Evolutionary conservation across 306 rosid genomes (phyloP).

Genomic region (Begonia masoniana): DNA sequence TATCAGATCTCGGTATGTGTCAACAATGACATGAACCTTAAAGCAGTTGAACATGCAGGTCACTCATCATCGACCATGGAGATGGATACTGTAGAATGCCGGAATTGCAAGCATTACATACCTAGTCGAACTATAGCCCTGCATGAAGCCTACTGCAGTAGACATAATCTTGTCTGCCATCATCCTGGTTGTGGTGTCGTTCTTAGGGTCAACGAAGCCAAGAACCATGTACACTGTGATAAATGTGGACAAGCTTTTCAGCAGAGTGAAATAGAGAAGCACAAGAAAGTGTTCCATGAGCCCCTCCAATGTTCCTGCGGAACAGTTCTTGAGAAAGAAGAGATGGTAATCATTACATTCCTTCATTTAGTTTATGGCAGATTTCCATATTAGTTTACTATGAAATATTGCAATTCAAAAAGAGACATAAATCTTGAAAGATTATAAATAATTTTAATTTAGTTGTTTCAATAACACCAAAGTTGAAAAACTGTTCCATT

Average conservation of each 20-base stretch:
- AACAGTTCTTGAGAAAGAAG: constrained; percentile 70
- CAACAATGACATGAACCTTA: constrained; percentile 35
- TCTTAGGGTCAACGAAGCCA: constrained; percentile 76
- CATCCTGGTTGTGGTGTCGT: constrained; percentile 73
- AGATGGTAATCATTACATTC: constrained; percentile 45
- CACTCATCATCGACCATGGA: constrained; percentile 40
- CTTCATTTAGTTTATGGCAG: too few relatives aligned
- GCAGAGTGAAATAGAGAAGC: constrained; percentile 75
- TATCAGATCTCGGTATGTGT: constrained; percentile 43
- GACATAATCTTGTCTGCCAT: constrained; percentile 69
- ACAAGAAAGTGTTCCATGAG: constrained; percentile 81
- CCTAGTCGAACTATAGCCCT: constrained; percentile 69
- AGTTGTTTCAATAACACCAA: too few relatives aligned
- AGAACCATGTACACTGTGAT: constrained; percentile 78
- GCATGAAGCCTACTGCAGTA: constrained; percentile 89
- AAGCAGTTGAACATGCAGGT: constrained; percentile 50
- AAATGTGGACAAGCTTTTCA: constrained; percentile 83
- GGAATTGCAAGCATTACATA: constrained; percentile 73
- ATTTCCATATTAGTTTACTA: too few relatives aligned
- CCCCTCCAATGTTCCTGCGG: constrained; percentile 83
- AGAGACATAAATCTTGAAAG: too few relatives aligned
- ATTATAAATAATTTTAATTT: too few relatives aligned
- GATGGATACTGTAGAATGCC: constrained; percentile 63
- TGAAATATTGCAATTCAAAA: too few relatives aligned
- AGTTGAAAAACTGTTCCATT: too few relatives aligned